phyloP scores from a whole-genome alignment of 768 basidiomycete genomes.

The Exidia glandulosa region DNA sequence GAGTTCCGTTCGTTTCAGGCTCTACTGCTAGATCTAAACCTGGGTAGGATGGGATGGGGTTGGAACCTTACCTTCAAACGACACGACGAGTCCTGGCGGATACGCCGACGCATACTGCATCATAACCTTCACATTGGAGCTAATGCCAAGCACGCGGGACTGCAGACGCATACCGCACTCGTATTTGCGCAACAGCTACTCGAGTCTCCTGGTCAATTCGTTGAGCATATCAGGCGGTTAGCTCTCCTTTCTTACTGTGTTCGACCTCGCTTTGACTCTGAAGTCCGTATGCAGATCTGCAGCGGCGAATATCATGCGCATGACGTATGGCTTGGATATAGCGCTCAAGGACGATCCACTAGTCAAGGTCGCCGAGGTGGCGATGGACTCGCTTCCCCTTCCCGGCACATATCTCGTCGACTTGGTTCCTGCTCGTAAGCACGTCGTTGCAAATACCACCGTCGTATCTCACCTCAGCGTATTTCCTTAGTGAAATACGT shows the following conservation, averaged over 20 bases:
- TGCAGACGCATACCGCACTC: neutral
- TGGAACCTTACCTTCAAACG: neutral
- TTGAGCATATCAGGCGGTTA: neutral
- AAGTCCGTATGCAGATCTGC: no score
- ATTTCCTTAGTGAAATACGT: slow-evolving; percentile 28
- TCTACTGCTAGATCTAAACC: neutral
- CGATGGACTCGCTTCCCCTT: slow-evolving; percentile 13
- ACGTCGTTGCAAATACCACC: neutral
- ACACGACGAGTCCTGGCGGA: neutral
- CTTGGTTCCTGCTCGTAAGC: slow-evolving; percentile 20
- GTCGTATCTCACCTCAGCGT: neutral
- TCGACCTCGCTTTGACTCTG: no score
- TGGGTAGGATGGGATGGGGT: neutral
- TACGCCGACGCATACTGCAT: neutral
- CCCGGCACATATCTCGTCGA: slow-evolving; percentile 33
- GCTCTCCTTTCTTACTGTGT: neutral
- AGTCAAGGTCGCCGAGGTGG: slow-evolving; percentile 15
- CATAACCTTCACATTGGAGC: neutral
- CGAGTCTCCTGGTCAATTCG: neutral
- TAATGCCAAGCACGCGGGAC: neutral
- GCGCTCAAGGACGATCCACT: slow-evolving; percentile 12
- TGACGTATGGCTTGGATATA: slow-evolving; percentile 19
- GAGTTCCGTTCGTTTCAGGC: neutral
- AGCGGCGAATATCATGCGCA: slow-evolving; percentile 15
- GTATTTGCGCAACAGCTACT: neutral